A percentile compares a stretch with the other conserved stretches of the same genome.
Conservation (phyloP, 2,329 filamentous ascomycete species). For the Diaporthe sp. region DNA sequence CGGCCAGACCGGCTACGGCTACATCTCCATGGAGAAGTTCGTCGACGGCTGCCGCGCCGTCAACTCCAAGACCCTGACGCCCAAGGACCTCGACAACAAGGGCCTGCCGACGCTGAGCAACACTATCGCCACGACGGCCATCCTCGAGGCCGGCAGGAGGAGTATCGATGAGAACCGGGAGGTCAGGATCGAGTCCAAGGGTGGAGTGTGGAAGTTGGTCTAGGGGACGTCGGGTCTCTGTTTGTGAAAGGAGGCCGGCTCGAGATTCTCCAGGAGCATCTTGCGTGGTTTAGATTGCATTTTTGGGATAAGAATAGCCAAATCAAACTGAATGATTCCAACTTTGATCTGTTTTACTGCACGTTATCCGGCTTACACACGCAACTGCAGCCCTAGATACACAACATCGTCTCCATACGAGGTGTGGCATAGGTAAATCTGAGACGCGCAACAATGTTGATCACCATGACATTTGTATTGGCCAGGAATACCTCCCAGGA, state of each 20-base stretch:
- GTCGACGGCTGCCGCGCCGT: constrained; percentile 85
- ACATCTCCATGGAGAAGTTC: constrained; percentile 96
- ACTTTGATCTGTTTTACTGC: not conserved
- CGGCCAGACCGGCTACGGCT: constrained; percentile 91
- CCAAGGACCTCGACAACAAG: constrained; percentile 82
- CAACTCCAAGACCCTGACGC: constrained; percentile 77
- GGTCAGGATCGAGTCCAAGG: constrained; percentile 76
- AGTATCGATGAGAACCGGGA: constrained; percentile 86
- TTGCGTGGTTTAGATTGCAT: not conserved
- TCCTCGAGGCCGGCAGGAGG: constrained; percentile 85
- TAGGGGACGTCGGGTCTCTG: constrained; percentile 42
- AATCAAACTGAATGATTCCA: not conserved
- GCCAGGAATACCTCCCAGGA: not conserved
- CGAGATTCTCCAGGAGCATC: not conserved
- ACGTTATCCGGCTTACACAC: not conserved
- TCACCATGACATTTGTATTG: not conserved
- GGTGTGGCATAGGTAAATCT: not conserved
- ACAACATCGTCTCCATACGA: no score
- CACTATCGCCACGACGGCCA: constrained; percentile 91
- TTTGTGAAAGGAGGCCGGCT: not conserved
- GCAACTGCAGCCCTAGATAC: not conserved
- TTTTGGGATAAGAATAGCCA: not conserved
- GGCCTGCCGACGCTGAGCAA: constrained; percentile 88
- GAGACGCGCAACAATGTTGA: not conserved
- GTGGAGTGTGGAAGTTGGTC: constrained; percentile 74